Conservation (phyloP, 2,329 filamentous ascomycete species). For the Helotiales sp. region DNA sequence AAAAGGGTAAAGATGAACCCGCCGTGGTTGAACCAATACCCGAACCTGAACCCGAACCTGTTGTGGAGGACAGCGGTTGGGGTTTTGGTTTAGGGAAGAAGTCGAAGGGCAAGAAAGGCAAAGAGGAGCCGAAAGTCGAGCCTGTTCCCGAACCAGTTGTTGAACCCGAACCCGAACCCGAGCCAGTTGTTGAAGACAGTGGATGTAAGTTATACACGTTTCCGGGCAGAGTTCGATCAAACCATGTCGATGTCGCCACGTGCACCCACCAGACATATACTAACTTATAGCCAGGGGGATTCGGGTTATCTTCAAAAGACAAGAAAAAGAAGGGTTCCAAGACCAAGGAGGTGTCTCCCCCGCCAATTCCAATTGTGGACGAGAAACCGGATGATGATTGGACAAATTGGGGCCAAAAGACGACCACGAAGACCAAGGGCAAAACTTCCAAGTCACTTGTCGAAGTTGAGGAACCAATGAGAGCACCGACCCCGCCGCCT, state of each 20-base stretch:
- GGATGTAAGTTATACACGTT: constrained; percentile 39
- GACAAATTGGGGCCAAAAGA: constrained; percentile 40
- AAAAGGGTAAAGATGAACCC: constrained; percentile 2
- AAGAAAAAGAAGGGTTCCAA: constrained; percentile 52
- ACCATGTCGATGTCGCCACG: too few species aligned
- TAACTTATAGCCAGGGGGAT: constrained; percentile 20
- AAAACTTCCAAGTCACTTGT: constrained; percentile 40
- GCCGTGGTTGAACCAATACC: constrained; percentile 2
- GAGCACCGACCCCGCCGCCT: constrained; percentile 39
- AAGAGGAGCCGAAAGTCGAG: constrained; percentile 14
- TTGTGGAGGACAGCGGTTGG: constrained; percentile 20
- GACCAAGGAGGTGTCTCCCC: constrained; percentile 30
- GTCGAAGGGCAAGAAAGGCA: constrained; percentile 11
- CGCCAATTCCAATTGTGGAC: constrained; percentile 34
- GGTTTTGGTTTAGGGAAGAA: constrained; percentile 11
- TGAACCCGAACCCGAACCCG: constrained; percentile 38
- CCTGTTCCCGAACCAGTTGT: constrained; percentile 8
- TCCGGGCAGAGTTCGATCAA: too few species aligned
- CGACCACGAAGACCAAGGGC: constrained; percentile 36
- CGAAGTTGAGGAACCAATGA: constrained; percentile 44
- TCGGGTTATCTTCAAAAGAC: constrained; percentile 44
- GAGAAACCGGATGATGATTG: constrained; percentile 38
- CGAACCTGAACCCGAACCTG: constrained; percentile 42
- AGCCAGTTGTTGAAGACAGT: constrained; percentile 38
- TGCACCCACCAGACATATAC: background rate